Evolutionary conservation across 2,329 filamentous ascomycete genomes (phyloP).

Genomic region (Claviceps citrina): DNA sequence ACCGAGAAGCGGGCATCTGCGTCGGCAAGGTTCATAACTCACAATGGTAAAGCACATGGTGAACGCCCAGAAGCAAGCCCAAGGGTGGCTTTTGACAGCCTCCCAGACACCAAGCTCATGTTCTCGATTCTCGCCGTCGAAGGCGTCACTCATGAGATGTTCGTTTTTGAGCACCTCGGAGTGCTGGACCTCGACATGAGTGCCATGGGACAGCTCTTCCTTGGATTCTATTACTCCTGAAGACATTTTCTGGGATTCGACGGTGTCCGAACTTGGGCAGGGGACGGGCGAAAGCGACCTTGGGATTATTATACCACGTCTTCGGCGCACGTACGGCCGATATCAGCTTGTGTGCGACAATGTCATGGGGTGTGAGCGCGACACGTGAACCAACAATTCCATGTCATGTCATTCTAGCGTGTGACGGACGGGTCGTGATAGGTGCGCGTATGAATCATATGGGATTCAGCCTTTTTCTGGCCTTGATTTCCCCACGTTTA

Average conservation of each 20-base stretch:
- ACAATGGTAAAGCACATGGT: slow-evolving; percentile 36
- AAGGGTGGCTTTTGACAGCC: slow-evolving; percentile 25
- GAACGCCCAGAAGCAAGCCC: slow-evolving; percentile 32
- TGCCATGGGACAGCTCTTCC: neutral
- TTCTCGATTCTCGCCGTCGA: slow-evolving; percentile 28
- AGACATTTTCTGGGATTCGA: neutral
- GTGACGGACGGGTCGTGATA: neutral
- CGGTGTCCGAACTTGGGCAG: neutral
- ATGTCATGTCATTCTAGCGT: neutral
- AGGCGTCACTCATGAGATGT: slow-evolving; percentile 25
- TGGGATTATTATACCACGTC: neutral
- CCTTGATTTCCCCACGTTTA: too few species aligned
- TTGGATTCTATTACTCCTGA: slow-evolving; percentile 2
- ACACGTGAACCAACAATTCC: neutral
- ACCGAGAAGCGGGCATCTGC: too few species aligned
- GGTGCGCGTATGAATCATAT: slow-evolving; percentile 1
- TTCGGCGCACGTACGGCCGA: neutral
- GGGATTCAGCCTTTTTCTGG: too few species aligned
- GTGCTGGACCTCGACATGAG: slow-evolving; percentile 16
- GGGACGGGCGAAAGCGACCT: too few species aligned
- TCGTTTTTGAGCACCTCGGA: slow-evolving; percentile 20
- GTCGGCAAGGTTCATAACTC: slow-evolving; percentile 9
- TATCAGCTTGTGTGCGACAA: too few species aligned
- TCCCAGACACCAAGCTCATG: slow-evolving; percentile 24
- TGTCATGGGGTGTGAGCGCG: neutral